A percentile compares a stretch with the other conserved stretches of the same genome.
phyloP scores from a whole-genome alignment of 352 stramenopile species.

The Globisporangium uncinulatum region DNA sequence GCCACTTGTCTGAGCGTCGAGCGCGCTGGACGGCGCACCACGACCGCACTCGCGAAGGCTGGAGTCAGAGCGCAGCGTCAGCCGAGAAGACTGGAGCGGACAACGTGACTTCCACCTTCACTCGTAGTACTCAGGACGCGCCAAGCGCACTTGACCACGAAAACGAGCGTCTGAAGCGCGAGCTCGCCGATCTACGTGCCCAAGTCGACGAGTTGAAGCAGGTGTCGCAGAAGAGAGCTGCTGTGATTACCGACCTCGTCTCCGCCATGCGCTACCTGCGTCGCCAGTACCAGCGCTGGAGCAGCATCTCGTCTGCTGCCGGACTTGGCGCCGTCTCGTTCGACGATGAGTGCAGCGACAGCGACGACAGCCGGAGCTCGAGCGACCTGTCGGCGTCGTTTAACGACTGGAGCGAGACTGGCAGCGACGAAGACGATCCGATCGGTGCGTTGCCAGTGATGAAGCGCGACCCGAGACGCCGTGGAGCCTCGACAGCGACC shows the following conservation, averaged over 20 bases:
- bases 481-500: background rate
- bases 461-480: background rate
- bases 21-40: conserved; percentile 4
- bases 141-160: background rate
- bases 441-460: background rate
- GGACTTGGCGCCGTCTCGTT: background rate
- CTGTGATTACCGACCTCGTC: conserved; percentile 8
- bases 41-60: no score
- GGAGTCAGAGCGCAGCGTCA: background rate
- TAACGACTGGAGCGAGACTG: background rate
- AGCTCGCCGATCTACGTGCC: background rate
- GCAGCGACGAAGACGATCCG: background rate
- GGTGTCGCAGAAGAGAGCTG: background rate
- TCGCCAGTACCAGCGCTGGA: conserved; percentile 2
- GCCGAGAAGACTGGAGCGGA: no score
- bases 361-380: background rate
- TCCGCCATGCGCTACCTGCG: conserved; percentile 2
- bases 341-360: background rate
- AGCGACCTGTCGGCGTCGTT: conserved; percentile 5
- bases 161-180: conserved; percentile 7
- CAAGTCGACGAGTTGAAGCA: conserved; percentile 1
- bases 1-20: conserved; percentile 4
- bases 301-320: conserved; percentile 5
- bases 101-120: background rate
- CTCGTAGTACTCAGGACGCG: background rate